Percentiles rank a stretch among this genome's conserved stretches.
Conservation (phyloP, 2,329 filamentous ascomycete genomes). For the Fusarium buxicola region DNA sequence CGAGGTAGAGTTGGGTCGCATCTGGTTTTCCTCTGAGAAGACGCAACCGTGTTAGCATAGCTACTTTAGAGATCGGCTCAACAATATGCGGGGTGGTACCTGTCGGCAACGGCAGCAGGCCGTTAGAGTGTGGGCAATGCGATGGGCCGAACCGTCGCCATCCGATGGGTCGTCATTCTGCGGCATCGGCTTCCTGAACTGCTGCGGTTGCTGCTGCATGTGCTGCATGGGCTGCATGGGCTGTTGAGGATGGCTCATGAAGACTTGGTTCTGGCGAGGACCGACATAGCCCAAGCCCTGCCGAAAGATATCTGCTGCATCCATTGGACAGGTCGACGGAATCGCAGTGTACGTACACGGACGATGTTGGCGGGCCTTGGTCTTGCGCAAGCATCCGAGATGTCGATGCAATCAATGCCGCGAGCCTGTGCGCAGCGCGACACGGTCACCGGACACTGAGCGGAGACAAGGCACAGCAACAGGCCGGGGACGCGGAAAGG, state of each 20-base stretch:
- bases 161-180: slow-evolving; percentile 59
- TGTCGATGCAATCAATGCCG: slow-evolving; percentile 26
- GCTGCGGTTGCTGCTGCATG: slow-evolving; percentile 44
- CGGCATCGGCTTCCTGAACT: slow-evolving; percentile 47
- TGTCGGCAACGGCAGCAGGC: slow-evolving; percentile 84
- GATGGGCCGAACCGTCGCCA: slow-evolving; percentile 63
- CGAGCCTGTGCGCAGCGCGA: slow-evolving; percentile 28
- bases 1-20: slow-evolving; percentile 93
- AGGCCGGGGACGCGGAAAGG: slow-evolving; percentile 18
- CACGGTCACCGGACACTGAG: slow-evolving; percentile 26
- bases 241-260: slow-evolving; percentile 45
- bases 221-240: slow-evolving; percentile 42
- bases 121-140: slow-evolving; percentile 82
- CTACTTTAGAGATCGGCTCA: slow-evolving; percentile 8
- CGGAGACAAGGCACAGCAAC: slow-evolving; percentile 21
- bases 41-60: slow-evolving; percentile 29
- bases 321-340: slow-evolving; percentile 57
- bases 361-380: slow-evolving; percentile 7
- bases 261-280: slow-evolving; percentile 52
- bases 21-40: slow-evolving; percentile 85
- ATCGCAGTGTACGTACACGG: slow-evolving; percentile 12
- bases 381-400: slow-evolving; percentile 26
- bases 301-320: slow-evolving; percentile 69
- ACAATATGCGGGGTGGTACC: slow-evolving; percentile 59
- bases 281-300: slow-evolving; percentile 64